Evolutionary conservation across 2,329 filamentous ascomycete genomes (phyloP), one percentile per base, ranked within the genome.

Genomic region (Microascus cirrosus): DNA sequence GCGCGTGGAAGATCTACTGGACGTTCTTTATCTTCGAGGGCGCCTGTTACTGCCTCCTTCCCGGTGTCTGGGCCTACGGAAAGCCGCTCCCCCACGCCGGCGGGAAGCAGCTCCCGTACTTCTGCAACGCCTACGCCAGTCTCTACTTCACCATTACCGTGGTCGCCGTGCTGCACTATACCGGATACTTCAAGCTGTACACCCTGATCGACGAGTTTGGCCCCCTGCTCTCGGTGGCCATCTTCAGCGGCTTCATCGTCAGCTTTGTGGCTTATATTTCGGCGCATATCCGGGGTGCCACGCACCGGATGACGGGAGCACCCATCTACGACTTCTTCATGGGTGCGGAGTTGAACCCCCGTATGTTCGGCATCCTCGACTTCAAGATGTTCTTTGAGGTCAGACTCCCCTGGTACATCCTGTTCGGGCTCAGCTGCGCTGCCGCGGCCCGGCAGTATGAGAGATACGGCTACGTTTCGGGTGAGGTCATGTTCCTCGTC

Each of bases 331-430:
- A 95, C 73, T 95, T 95, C 76, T 95, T 95, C 78, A 92, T 95
- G 83, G 90, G 90, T 48, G 88, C 90, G 4, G 90, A 95, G 74
- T 78, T 95, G 59, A 95, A 95, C 75, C 90, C 90, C 1, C 82
- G 90, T 61, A 83, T 96, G 78, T 93, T 91, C 68, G 87, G 87
- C 34, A 87, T 91, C 63, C 76, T 95, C 57, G 91, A 95, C 73
- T 90, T 95, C 77, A 95, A 95, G 77, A 95, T 95, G 91, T 96
- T 96, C 75, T 94, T 90, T 67, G 91, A 96, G 71, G 90, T 96
- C 61, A 87, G 91, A 64, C 81, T 96, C 62, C 91, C 91, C 42
- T 96, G 91, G 91, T 96, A 86, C 73, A 92, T 95, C 63, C 80
- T 96, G 52, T 86, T 95, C 67, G 82, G 93, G 60, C 78, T 93